Percentiles rank a stretch among this genome's conserved stretches.
Conservation (phyloP, 148 eudicot genomes). For the Rhododendron kiyosumense region DNA sequence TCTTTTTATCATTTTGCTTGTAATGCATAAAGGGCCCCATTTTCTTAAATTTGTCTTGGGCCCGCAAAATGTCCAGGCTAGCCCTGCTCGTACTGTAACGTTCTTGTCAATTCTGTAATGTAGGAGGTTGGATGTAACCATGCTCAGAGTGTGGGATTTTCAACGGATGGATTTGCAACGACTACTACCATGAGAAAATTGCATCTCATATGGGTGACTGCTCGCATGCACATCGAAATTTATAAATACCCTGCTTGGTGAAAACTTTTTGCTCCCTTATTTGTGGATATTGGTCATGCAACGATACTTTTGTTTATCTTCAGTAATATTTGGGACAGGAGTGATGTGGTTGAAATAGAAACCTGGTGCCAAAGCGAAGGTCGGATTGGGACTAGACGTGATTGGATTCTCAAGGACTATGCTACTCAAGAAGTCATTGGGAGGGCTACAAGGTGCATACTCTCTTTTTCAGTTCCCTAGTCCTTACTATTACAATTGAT, state of each 20-base stretch:
- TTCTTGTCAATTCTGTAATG: conserved; percentile 8
- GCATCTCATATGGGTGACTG: conserved; percentile 94
- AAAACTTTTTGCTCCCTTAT: conserved; percentile 5
- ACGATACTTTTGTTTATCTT: background rate
- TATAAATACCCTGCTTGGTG: conserved; percentile 92
- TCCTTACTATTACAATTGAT: background rate
- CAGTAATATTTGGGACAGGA: conserved; percentile 38
- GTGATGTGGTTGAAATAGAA: conserved; percentile 94
- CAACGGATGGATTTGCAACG: conserved; percentile 96
- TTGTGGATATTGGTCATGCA: background rate
- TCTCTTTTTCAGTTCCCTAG: background rate
- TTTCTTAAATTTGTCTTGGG: background rate
- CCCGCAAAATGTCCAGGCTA: background rate
- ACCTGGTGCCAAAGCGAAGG: conserved; percentile 98
- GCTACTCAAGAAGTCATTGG: conserved; percentile 82
- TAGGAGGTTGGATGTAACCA: conserved; percentile 99
- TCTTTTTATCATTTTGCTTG: background rate
- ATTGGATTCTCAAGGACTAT: conserved; percentile 79
- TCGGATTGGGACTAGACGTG: conserved; percentile 86
- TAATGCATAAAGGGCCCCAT: background rate
- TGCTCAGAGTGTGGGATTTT: conserved; percentile 89
- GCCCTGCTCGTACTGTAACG: background rate
- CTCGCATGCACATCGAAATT: conserved; percentile 96
- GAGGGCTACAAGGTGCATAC: conserved; percentile 75
- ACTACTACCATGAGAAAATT: conserved; percentile 85